Evolutionary conservation across 495 filamentous ascomycete species (phyloP).

Genomic region (Penicillium canariense): DNA sequence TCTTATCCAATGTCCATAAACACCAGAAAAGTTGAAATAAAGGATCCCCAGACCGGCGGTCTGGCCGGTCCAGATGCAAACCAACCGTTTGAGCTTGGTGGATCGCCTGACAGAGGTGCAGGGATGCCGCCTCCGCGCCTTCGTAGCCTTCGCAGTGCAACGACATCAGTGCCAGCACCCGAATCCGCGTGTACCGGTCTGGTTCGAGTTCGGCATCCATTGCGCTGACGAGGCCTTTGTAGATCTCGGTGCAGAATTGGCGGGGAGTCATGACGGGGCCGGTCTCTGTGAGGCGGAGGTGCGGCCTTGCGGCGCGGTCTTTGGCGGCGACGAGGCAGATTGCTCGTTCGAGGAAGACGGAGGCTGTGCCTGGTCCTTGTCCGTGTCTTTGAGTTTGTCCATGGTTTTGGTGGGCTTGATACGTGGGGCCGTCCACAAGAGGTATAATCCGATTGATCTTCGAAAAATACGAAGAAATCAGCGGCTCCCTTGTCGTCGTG

Average conservation of each 20-base stretch:
- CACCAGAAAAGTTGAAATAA: slow-evolving; percentile 61
- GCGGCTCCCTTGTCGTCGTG: slow-evolving; percentile 19
- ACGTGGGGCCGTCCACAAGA: slow-evolving; percentile 33
- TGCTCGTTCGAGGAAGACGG: slow-evolving; percentile 41
- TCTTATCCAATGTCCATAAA: slow-evolving; percentile 65
- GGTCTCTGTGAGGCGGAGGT: slow-evolving; percentile 31
- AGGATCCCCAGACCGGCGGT: slow-evolving; percentile 33
- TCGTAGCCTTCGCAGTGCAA: slow-evolving; percentile 45
- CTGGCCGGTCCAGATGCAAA: slow-evolving; percentile 54
- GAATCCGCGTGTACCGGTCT: slow-evolving; percentile 45
- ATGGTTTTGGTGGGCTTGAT: not conserved
- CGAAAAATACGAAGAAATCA: slow-evolving; percentile 33
- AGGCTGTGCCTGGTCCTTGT: slow-evolving; percentile 23
- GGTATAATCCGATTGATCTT: slow-evolving; percentile 38
- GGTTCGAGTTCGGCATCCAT: slow-evolving; percentile 42
- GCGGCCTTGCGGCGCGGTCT: slow-evolving; percentile 29
- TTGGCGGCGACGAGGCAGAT: slow-evolving; percentile 49
- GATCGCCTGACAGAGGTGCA: slow-evolving; percentile 46
- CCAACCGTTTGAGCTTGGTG: slow-evolving; percentile 66
- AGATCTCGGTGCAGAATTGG: slow-evolving; percentile 38
- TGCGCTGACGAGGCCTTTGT: slow-evolving; percentile 36
- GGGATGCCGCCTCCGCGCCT: slow-evolving; percentile 45
- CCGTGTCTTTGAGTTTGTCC: too few species aligned
- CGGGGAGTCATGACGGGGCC: slow-evolving; percentile 27
- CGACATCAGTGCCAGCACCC: slow-evolving; percentile 45